Base-by-base conservation (phyloP, 2,329 filamentous ascomycete genomes). In the Phyllosticta paracitricarpa region DNA sequence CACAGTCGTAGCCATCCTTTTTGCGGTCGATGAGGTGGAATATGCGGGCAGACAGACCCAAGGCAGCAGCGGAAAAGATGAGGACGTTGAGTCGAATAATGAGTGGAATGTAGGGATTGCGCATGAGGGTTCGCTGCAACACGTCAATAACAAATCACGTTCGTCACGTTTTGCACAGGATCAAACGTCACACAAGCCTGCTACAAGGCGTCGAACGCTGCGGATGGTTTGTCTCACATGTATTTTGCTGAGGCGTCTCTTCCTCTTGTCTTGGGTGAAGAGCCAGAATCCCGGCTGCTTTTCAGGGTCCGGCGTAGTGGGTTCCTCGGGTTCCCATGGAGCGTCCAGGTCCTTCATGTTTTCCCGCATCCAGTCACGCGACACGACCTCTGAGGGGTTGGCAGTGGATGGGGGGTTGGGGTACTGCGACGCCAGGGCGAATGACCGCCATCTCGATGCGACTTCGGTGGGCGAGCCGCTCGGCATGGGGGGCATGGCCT, bases 91-190 rank as follows among this genome's bases (percentile, higher is more conserved):
- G 77, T 58, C 94, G 89, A 71, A 96, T 90, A 14, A 89, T 78
- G 60, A 97, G 79, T 2, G 94, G 94, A 1, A 96, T 88, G 65
- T 97, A 86, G 12, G 91, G 88, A 69, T 92, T 91, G 62, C 87
- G 86, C 68, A 96, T 79, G 28, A 95, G 79, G 48, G 84, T 82
- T 59, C 82, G 81, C 79, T 74, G 56, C 25, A 51, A 10, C 51
- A 56, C 51, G 58, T 60, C 51, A 60, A 56, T 40, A 54, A 35
- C 24, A 26, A 60, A 60, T 55, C 58, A 59, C 30, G 30, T 28
- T 35, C 33, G 58, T 56, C 58, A 60, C 35, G 53, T 26, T 30
- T 56, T 54, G 51, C 56, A 62, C 54, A 61, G 35, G 25, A 12
- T 48, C 59, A 58, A 48, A 61, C 19, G 28, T n/a, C 33, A 22